phyloP scores from a whole-genome alignment of 345 rosid species.

The Eutrema japonicum region DNA sequence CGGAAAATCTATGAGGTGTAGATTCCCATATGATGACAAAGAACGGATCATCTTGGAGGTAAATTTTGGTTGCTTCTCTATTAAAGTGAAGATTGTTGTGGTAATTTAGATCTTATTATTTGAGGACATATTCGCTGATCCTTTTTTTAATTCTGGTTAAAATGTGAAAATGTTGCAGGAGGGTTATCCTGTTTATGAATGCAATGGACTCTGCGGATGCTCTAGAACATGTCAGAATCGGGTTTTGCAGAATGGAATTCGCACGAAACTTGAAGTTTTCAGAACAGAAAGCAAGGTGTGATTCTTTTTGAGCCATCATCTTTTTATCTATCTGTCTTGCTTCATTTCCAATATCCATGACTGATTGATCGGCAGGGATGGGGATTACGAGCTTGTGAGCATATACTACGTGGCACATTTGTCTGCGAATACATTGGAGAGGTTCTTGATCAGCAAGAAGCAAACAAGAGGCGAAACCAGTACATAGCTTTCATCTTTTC shows the following conservation, averaged over 20 bases:
- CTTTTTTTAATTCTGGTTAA: neutral
- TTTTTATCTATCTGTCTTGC: neutral
- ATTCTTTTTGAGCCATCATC: neutral
- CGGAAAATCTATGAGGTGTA: constrained; percentile 74
- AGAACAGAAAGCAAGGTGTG: constrained; percentile 79
- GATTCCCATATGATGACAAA: constrained; percentile 85
- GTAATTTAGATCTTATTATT: neutral
- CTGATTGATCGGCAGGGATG: constrained; percentile 71
- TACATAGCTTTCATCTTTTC: constrained; percentile 31
- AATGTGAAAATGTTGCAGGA: constrained; percentile 58
- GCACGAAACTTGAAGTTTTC: constrained; percentile 76
- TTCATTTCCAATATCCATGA: neutral
- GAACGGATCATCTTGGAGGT: constrained; percentile 90
- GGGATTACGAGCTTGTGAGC: constrained; percentile 90
- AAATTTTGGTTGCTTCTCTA: constrained; percentile 29
- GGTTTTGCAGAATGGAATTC: constrained; percentile 86
- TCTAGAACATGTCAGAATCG: constrained; percentile 77
- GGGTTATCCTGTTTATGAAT: constrained; percentile 98
- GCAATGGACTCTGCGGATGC: constrained; percentile 84
- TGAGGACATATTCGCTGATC: neutral
- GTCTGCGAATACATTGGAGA: constrained; percentile 92
- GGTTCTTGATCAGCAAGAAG: constrained; percentile 72
- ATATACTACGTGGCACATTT: constrained; percentile 85
- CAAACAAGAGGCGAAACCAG: constrained; percentile 69
- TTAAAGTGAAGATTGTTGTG: neutral